Conservation (phyloP, 352 stramenopile genomes). For the Phytophthora fragariae region DNA sequence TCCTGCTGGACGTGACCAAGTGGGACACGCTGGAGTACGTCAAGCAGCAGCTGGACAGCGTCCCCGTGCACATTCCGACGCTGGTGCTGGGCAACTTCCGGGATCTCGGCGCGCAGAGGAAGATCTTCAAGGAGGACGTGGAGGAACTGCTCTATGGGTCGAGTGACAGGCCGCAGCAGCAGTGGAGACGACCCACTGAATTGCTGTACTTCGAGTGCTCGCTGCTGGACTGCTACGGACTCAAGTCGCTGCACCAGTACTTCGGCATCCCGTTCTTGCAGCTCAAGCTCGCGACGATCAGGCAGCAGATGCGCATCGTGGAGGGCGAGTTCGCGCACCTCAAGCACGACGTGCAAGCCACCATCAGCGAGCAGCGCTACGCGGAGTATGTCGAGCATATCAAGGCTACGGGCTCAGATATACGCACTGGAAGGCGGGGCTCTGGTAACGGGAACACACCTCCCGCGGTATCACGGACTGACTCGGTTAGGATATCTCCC, state of each 20-base stretch:
- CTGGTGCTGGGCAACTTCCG: slow-evolving; percentile 87
- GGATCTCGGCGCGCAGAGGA: slow-evolving; percentile 65
- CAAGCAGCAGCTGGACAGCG: slow-evolving; percentile 66
- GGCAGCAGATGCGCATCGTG: slow-evolving; percentile 78
- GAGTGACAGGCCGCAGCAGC: slow-evolving; percentile 40
- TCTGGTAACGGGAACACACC: slow-evolving; percentile 22
- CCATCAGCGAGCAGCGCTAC: slow-evolving; percentile 79
- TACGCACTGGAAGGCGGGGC: slow-evolving; percentile 67
- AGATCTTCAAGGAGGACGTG: slow-evolving; percentile 90
- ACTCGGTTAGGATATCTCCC: slow-evolving; percentile 20
- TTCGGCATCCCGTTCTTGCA: slow-evolving; percentile 88
- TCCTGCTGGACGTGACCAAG: slow-evolving; percentile 88
- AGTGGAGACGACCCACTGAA: slow-evolving; percentile 60
- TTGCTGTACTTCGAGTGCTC: slow-evolving; percentile 89
- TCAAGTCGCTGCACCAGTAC: slow-evolving; percentile 88
- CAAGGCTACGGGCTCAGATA: slow-evolving; percentile 71
- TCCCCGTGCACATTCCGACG: slow-evolving; percentile 81
- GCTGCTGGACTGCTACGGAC: slow-evolving; percentile 83
- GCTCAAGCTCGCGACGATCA: slow-evolving; percentile 78
- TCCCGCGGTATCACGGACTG: slow-evolving; percentile 18
- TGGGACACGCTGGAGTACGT: slow-evolving; percentile 88
- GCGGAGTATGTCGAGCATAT: slow-evolving; percentile 80
- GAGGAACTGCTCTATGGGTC: slow-evolving; percentile 72
- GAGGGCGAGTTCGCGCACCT: slow-evolving; percentile 75
- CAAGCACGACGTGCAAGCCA: slow-evolving; percentile 78